Evolutionary conservation across 148 eudicot species (phyloP).

Genomic region (Simmondsia chinensis): DNA sequence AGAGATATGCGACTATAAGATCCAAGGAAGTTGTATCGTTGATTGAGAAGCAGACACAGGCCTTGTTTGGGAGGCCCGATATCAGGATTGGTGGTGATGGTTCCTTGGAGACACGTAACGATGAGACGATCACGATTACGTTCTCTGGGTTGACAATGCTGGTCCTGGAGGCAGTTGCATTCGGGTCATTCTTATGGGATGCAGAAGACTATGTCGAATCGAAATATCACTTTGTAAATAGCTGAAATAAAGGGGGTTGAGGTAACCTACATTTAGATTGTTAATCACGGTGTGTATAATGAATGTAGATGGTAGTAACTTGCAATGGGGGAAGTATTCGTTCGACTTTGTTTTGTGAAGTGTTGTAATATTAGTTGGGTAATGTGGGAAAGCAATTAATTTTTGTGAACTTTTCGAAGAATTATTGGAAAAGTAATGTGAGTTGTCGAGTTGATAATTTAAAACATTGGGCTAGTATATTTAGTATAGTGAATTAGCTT

Average conservation of each 20-base stretch:
- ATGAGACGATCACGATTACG: slow-evolving; percentile 39
- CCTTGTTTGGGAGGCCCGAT: slow-evolving; percentile 90
- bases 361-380: too few relatives aligned
- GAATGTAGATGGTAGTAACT: too few relatives aligned
- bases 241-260: slow-evolving; percentile 26
- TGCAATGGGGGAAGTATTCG: too few relatives aligned
- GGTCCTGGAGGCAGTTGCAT: slow-evolving; percentile 83
- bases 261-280: too few relatives aligned
- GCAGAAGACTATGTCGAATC: slow-evolving; percentile 79
- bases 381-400: too few relatives aligned
- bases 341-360: too few relatives aligned
- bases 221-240: slow-evolving; percentile 51
- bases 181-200: slow-evolving; percentile 95
- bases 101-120: slow-evolving; percentile 48
- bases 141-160: slow-evolving; percentile 71
- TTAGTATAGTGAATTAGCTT: too few relatives aligned
- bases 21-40: slow-evolving; percentile 79
- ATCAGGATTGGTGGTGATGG: slow-evolving; percentile 54
- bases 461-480: too few relatives aligned
- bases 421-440: too few relatives aligned
- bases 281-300: too few relatives aligned
- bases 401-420: too few relatives aligned
- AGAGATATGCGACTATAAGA: slow-evolving; percentile 82
- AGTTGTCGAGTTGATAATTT: too few relatives aligned
- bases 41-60: slow-evolving; percentile 93